phyloP scores from a whole-genome alignment of 164 flowering plant species.

The Protea cynaroides region DNA sequence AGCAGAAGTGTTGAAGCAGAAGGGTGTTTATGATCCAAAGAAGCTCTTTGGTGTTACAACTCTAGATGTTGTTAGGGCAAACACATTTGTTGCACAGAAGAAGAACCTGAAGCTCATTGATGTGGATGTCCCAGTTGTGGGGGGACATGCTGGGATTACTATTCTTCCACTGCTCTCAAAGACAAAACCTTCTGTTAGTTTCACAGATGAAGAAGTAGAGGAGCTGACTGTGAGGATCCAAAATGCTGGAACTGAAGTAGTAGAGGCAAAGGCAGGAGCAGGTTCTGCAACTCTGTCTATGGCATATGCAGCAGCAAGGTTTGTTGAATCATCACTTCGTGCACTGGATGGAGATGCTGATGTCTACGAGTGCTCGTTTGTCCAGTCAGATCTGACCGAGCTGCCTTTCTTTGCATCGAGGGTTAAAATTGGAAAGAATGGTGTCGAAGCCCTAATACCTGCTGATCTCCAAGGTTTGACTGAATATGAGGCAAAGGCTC shows the following conservation, averaged over 20 bases:
- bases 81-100: slow-evolving; percentile 31
- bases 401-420: slow-evolving; percentile 15
- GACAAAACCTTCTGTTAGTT: slow-evolving; percentile 10
- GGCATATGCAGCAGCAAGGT: slow-evolving; percentile 19
- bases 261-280: background rate
- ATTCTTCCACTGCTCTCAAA: slow-evolving; percentile 14
- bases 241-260: slow-evolving; percentile 19
- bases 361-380: slow-evolving; percentile 11
- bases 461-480: slow-evolving; percentile 15
- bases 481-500: slow-evolving; percentile 12
- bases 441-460: slow-evolving; percentile 13
- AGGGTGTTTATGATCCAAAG: slow-evolving; percentile 43
- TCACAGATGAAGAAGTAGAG: slow-evolving; percentile 11
- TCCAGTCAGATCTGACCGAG: slow-evolving; percentile 10
- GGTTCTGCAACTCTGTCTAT: slow-evolving; percentile 17
- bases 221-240: slow-evolving; percentile 15
- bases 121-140: slow-evolving; percentile 12
- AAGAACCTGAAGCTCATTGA: slow-evolving; percentile 14
- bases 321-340: slow-evolving; percentile 14
- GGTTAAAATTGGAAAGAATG: slow-evolving; percentile 15
- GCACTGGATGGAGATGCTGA: slow-evolving; percentile 15
- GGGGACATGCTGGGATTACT: slow-evolving; percentile 18
- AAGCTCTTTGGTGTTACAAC: slow-evolving; percentile 26
- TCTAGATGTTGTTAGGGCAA: too few relatives aligned
- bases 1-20: slow-evolving; percentile 42